Base-by-base conservation (phyloP, 2,329 filamentous ascomycete species). In the Aspergillus transmontanensis region DNA sequence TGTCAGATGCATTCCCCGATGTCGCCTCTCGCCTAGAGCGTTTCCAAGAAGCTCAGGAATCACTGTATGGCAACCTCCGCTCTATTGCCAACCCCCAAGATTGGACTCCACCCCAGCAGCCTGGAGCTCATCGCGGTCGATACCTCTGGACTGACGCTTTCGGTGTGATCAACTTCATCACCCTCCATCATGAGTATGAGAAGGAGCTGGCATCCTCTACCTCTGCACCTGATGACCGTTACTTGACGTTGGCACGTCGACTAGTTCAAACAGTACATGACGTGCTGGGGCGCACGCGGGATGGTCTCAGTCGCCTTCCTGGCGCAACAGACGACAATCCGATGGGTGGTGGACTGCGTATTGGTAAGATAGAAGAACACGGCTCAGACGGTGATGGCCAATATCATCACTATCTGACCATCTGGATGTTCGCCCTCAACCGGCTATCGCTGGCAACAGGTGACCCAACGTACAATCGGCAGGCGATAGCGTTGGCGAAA, bases 351-450 rank as follows among this genome's bases (percentile, higher is more conserved):
- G 86, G 86, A 0, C 72, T 89, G 43, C 79, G 86, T 0, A 88
- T 88, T 63, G 86, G 86, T 30, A 88, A 88, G 70, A 64, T 79
- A 14, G 76, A 82, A 2, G 84, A 77, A 14, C 60, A 64, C 0
- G 85, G 85, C 0, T 70, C 76, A 1, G 85, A 88, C 58, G 78
- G 81, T 9, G 86, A 88, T 70, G 86, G 86, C 2, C 86, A 88
- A 71, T 88, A 88, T 64, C 85, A 87, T 66, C 86, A 88, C 68
- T 88, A 88, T 66, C 76, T 88, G 23, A 87, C 85, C 0, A 69
- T 87, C 6, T 89, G 86, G 86, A 87, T 88, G 85, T 87, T 87
- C 70, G 85, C 86, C 2, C 77, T 88, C 5, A 87, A 86, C 68
- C 78, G 86, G 1, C 75, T 87, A 46, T 78, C 83, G 0, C 64